Percentiles rank a stretch among this genome's conserved stretches.
Evolutionary conservation across 108 stramenopile genomes (phyloP).

Genomic region (Stephanodiscus triporus): DNA sequence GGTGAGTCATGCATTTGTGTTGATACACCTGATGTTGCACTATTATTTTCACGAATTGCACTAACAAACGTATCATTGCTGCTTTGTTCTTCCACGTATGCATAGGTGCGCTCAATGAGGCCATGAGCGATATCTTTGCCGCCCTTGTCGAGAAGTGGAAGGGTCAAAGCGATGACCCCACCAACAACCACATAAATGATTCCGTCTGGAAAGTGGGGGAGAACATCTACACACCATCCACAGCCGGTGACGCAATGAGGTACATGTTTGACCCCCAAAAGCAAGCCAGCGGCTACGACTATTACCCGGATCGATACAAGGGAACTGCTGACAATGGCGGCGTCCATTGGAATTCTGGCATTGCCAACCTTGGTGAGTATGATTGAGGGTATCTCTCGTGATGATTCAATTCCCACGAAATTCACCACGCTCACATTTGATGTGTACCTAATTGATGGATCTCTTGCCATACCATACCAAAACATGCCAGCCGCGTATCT

Average conservation of each 20-base stretch:
- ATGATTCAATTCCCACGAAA: not conserved
- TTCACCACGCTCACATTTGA: not conserved
- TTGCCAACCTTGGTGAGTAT: conserved; percentile 19
- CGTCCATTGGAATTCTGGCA: conserved; percentile 35
- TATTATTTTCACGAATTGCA: not conserved
- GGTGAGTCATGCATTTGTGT: not conserved
- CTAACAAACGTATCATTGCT: not conserved
- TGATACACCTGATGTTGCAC: not conserved
- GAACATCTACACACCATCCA: not conserved
- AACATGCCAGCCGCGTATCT: conserved; percentile 13
- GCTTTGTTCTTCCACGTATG: not conserved
- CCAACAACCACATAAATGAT: too few species aligned
- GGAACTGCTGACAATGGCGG: conserved; percentile 26
- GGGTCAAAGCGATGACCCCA: conserved; percentile 1
- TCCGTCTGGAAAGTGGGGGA: not conserved
- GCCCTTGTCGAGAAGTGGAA: not conserved
- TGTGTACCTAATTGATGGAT: not conserved
- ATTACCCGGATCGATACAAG: conserved; percentile 16
- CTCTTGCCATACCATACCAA: not conserved
- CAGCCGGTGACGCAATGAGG: not conserved
- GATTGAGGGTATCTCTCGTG: too few species aligned
- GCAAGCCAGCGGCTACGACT: not conserved
- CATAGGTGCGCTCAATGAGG: conserved; percentile 3
- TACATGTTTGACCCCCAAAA: not conserved
- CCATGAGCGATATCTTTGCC: conserved; percentile 5